Conservation (phyloP, 2,329 filamentous ascomycete species). For the Pochonia chlamydosporia region DNA sequence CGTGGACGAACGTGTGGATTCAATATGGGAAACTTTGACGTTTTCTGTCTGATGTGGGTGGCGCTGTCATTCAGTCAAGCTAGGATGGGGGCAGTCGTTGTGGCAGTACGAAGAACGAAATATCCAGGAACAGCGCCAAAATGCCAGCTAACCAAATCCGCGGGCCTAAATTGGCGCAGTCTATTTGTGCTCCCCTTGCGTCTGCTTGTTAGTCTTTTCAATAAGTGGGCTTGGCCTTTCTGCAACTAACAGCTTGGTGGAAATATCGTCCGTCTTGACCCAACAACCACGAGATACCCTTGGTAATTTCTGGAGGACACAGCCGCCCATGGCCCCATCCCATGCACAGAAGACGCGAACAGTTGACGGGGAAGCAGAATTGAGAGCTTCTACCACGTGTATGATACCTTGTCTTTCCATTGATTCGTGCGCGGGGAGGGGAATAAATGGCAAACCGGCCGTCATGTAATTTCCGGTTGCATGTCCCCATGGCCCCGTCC, state of each 20-base stretch:
- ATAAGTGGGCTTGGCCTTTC: not conserved
- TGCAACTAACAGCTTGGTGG: not conserved
- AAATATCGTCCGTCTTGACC: not conserved
- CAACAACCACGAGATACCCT: not conserved
- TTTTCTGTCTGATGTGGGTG: not conserved
- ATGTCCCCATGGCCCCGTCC: not conserved
- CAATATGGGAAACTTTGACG: not conserved
- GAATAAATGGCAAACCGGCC: not conserved
- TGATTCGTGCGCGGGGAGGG: too few species aligned
- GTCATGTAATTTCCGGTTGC: not conserved
- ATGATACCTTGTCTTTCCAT: not conserved
- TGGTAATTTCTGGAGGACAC: not conserved
- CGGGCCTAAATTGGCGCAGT: constrained; percentile 2
- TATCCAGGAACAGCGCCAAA: too few species aligned
- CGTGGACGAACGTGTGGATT: not conserved
- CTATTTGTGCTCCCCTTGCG: constrained; percentile 7
- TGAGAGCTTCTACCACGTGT: too few species aligned
- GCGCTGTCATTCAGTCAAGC: too few species aligned
- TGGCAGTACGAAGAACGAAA: too few species aligned
- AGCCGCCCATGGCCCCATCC: not conserved
- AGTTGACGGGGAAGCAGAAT: not conserved
- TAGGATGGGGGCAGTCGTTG: too few species aligned
- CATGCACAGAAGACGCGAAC: not conserved
- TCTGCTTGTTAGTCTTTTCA: not conserved
- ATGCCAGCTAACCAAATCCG: not conserved